Conservation (phyloP, 2,329 filamentous ascomycete genomes). For the Tolypocladium guangdongense region DNA sequence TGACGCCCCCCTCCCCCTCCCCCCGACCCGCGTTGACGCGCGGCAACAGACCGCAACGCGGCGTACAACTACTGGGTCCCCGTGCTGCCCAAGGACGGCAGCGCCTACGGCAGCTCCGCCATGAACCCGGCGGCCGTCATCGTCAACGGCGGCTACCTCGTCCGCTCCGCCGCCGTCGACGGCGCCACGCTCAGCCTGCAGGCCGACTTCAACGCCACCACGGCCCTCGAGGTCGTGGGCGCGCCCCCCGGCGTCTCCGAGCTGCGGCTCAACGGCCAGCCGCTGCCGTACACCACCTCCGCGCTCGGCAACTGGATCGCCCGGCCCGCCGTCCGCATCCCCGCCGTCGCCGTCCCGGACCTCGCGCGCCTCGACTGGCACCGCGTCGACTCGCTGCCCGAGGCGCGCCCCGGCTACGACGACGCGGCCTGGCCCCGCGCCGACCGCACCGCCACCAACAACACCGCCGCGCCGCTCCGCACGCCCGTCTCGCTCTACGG, state of each 20-base stretch:
- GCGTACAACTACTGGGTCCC: conserved; percentile 62
- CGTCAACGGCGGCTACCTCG: conserved; percentile 51
- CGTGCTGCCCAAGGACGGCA: conserved; percentile 30
- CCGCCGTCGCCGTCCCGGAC: conserved; percentile 24
- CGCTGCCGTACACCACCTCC: conserved; percentile 22
- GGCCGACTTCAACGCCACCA: conserved; percentile 63
- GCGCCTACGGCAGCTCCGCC: conserved; percentile 21
- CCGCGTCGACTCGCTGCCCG: conserved; percentile 59
- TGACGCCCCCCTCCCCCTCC: neutral
- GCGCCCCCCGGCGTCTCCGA: conserved; percentile 37
- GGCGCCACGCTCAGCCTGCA: conserved; percentile 48
- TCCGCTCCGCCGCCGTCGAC: conserved; percentile 47
- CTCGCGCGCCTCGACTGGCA: conserved; percentile 55
- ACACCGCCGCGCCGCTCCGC: conserved; percentile 41
- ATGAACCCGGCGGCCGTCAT: conserved; percentile 38
- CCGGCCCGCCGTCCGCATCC: conserved; percentile 40
- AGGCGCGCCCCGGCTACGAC: conserved; percentile 52
- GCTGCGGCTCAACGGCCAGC: conserved; percentile 30
- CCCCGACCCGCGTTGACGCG: neutral
- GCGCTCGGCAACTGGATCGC: conserved; percentile 36
- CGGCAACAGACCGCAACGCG: conserved; percentile 42
- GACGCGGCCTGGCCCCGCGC: conserved; percentile 58
- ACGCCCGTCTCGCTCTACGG: conserved; percentile 59
- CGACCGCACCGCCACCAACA: conserved; percentile 46
- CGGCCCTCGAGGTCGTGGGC: conserved; percentile 56